Evolutionary conservation across 495 filamentous ascomycete genomes (phyloP), one percentile per base, ranked within the genome.

Genomic region (Neurospora sp.): DNA sequence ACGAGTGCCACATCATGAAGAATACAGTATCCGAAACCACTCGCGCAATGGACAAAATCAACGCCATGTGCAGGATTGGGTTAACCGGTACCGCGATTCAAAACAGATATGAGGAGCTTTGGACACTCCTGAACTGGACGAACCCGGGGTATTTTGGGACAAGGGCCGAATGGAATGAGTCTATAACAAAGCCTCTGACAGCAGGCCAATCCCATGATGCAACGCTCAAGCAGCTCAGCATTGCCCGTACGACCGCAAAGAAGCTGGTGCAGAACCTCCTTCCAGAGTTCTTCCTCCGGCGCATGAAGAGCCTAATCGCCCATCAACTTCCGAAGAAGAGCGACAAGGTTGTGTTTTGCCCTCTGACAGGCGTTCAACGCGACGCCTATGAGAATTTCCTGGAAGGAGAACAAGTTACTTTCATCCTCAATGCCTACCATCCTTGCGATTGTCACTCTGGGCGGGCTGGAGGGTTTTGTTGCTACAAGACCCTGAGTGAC

Each of bases 71-170:
- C 77, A 86, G 96, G 31, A 96, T 99, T 72, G 96, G 96, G 0
- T 83, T 99, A 35, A 98, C 96, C 0, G 96, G 96, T 8, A 99
- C 96, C 6, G 96, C 96, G 10, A 98, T 99, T 20, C 96, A 99
- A 74, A 99, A 99, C 80, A 95, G 94, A 76, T 99, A 99, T 79
- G 93, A 97, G 77, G 96, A 99, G 81, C 87, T 99, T 2, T 99
- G 96, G 96, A 96, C 94, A 4, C 85, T 99, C 4, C 84, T 99
- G 14, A 98, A 98, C 82, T 99, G 96, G 96, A 94, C 94, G 1
- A 97, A 97, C 77, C 96, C 96, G 1, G 96, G 96, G 0, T 84
- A 87, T 42, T 90, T 98, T 74, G 96, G 96, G 3, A 91, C 93
- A 0, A 82, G 92, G 11, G 85, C 86, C 18, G 89, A 90, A 23